phyloP scores from a whole-genome alignment of 768 basidiomycete genomes.

The Suillus spraguei region DNA sequence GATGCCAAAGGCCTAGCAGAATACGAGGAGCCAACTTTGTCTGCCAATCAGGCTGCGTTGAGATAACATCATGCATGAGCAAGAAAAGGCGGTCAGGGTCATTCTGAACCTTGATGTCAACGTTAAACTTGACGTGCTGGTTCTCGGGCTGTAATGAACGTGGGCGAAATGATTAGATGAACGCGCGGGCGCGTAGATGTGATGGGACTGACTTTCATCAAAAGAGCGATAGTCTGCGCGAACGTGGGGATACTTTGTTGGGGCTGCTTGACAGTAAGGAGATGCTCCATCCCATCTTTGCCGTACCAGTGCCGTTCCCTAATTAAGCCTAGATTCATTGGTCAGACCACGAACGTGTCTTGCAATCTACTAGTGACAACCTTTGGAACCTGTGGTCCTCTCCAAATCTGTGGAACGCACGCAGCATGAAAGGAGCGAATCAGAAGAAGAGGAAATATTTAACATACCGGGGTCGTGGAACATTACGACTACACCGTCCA shows the following conservation, averaged over 20 bases:
- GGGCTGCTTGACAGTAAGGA: constrained; percentile 79
- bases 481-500: constrained; percentile 87
- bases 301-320: constrained; percentile 75
- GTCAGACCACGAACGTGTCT: constrained; percentile 31
- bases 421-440: constrained; percentile 26
- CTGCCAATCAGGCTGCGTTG: constrained; percentile 70
- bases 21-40: constrained; percentile 77
- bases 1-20: constrained; percentile 88
- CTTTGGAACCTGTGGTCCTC: constrained; percentile 81
- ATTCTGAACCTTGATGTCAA: constrained; percentile 95
- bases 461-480: constrained; percentile 88
- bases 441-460: constrained; percentile 19
- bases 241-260: constrained; percentile 91
- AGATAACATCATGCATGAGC: constrained; percentile 73
- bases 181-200: constrained; percentile 15
- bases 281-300: constrained; percentile 69
- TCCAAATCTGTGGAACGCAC: constrained; percentile 51
- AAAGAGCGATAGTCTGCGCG: constrained; percentile 72
- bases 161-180: constrained; percentile 9
- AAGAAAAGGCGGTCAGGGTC: constrained; percentile 84
- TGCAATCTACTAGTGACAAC: constrained; percentile 32
- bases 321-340: constrained; percentile 55
- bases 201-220: constrained; percentile 65
- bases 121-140: constrained; percentile 74
- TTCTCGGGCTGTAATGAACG: constrained; percentile 61